Percentiles rank a stretch among this genome's conserved stretches.
Evolutionary conservation across 441 rosid species (phyloP).

Genomic region (Corymbia calophylla): DNA sequence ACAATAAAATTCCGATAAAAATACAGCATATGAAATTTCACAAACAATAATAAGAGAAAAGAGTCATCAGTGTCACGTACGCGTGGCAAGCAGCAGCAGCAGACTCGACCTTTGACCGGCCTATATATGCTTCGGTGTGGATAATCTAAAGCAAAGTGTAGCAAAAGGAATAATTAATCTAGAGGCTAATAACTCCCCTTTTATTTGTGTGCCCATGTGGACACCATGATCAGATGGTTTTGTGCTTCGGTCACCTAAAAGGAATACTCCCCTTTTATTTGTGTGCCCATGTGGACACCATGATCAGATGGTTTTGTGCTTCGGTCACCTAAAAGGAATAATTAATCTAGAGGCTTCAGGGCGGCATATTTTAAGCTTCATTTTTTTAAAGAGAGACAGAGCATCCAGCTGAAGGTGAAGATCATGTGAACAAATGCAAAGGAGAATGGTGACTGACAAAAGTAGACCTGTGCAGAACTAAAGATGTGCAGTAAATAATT

Average conservation of each 20-base stretch:
- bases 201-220: too few relatives aligned
- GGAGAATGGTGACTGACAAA: neutral
- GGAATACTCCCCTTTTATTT: neutral
- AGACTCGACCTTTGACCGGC: conserved; percentile 88
- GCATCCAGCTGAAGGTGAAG: neutral
- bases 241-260: neutral
- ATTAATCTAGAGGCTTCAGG: neutral
- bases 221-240: too few relatives aligned
- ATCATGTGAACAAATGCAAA: neutral
- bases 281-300: too few relatives aligned
- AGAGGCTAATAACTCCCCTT: too few relatives aligned
- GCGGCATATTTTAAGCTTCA: neutral
- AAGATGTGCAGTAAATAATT: neutral
- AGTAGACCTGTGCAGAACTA: neutral
- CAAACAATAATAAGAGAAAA: neutral
- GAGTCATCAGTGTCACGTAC: conserved; percentile 28
- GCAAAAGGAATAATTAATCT: neutral
- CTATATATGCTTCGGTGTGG: conserved; percentile 89
- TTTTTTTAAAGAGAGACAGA: neutral
- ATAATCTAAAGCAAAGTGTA: conserved; percentile 44
- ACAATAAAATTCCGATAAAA: neutral
- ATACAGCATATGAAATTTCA: neutral
- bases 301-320: neutral
- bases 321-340: neutral
- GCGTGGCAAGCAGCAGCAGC: conserved; percentile 85